Evolutionary conservation across 1,139 yeast species (phyloP).

Genomic region (Spathaspora jeffriesii): DNA sequence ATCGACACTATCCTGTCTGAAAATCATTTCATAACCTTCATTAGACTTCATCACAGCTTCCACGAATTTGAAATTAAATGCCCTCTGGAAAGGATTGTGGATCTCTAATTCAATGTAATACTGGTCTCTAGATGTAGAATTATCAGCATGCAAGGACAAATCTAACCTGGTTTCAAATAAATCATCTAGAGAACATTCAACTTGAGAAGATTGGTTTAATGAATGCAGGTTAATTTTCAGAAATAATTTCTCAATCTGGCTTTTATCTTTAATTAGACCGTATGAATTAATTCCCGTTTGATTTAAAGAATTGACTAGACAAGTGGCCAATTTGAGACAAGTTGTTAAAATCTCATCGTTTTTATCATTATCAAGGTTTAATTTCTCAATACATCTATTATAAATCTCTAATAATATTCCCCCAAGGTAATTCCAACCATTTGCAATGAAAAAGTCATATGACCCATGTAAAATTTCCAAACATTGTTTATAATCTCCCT

Average conservation of each 20-base stretch:
- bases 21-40: slow-evolving; percentile 11
- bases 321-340: slow-evolving; percentile 35
- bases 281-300: slow-evolving; percentile 32
- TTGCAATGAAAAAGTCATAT: slow-evolving; percentile 62
- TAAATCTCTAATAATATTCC: slow-evolving; percentile 63
- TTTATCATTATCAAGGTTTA: slow-evolving; percentile 21
- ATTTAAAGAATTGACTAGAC: slow-evolving; percentile 18
- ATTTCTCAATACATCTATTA: slow-evolving; percentile 63
- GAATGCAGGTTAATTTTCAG: slow-evolving; percentile 23
- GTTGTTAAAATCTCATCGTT: slow-evolving; percentile 27
- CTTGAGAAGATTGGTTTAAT: slow-evolving; percentile 12
- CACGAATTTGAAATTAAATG: slow-evolving; percentile 21
- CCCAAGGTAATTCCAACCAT: slow-evolving; percentile 80
- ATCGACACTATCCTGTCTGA: slow-evolving; percentile 4
- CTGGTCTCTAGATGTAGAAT: slow-evolving; percentile 15
- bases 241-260: slow-evolving; percentile 22
- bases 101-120: slow-evolving; percentile 27
- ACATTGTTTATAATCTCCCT: slow-evolving; percentile 59
- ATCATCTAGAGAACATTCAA: slow-evolving; percentile 29
- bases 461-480: slow-evolving; percentile 64
- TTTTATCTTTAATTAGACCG: slow-evolving; percentile 20
- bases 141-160: slow-evolving; percentile 27
- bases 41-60: slow-evolving; percentile 20
- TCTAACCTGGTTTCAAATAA: slow-evolving; percentile 28
- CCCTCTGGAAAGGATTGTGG: slow-evolving; percentile 26